These are phyloP conservation scores for Seminavis robusta DNA, from an alignment of 108 stramenopile species.

Conservation along the genomic window DNA sequence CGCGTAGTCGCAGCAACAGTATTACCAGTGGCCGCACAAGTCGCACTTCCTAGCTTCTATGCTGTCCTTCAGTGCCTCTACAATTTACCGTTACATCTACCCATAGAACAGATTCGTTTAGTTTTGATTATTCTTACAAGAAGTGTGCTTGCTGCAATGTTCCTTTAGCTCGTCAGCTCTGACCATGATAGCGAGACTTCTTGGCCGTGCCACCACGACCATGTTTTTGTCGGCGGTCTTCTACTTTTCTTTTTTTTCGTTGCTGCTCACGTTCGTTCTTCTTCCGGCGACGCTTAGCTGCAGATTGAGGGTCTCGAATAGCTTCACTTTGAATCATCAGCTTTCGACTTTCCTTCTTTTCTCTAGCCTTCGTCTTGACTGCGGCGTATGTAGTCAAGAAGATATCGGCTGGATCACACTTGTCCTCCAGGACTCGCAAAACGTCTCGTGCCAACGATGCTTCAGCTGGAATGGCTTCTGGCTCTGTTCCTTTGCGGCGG, in stretches of 20 bases:
- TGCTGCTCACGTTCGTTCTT: conserved; percentile 71
- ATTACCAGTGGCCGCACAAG: conserved; percentile 45
- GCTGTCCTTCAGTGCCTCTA: too few species aligned
- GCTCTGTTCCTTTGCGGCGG: not conserved
- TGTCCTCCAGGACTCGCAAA: conserved; percentile 68
- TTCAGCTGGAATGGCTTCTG: conserved; percentile 7
- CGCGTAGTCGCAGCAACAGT: conserved; percentile 83
- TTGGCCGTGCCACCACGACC: conserved; percentile 46
- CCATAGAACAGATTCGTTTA: too few species aligned
- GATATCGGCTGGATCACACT: conserved; percentile 35
- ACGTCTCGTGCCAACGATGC: conserved; percentile 68
- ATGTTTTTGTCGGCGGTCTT: conserved; percentile 46
- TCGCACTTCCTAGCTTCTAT: too few species aligned
- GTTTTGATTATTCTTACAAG: too few species aligned
- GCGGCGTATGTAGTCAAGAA: conserved; percentile 67
- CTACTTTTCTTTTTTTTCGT: conserved; percentile 63
- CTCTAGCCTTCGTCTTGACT: conserved; percentile 61
- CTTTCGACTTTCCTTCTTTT: conserved; percentile 73
- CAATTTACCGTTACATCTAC: too few species aligned
- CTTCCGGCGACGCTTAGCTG: conserved; percentile 64
- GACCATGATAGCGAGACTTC: conserved; percentile 5
- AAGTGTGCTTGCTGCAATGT: too few species aligned
- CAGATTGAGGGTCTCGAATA: conserved; percentile 57
- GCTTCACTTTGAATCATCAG: conserved; percentile 59
- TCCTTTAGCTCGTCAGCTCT: too few species aligned